Base-by-base conservation (phyloP, 495 filamentous ascomycete genomes). In the Daldinia concentrica region DNA sequence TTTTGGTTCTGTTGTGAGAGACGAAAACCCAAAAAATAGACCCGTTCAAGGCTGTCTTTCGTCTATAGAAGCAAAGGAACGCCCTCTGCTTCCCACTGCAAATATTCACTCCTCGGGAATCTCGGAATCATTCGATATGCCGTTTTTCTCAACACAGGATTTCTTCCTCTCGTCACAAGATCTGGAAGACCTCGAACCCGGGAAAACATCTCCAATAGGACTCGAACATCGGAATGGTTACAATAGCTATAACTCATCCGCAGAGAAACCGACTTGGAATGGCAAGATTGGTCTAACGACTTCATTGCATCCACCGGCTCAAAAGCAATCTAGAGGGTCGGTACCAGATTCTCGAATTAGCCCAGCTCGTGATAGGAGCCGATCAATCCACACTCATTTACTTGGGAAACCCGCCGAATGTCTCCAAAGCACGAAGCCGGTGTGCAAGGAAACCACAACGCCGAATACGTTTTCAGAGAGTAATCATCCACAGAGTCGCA, bases 111-210 rank as follows among this genome's bases (percentile, higher is more conserved):
- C 51, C 3, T 56, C 66, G 22, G 62, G 43, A 15, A 50, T 22
- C 24, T 71, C 55, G 0, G 69, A 68, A 0, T 30, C 43, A 36
- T 69, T 71, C 19, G 66, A 77, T 8, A 69, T 77, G 3, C 72
- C 77, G 0, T 79, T 83, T 37, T 70, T 83, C 37, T 84, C 77
- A 4, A 82, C 84, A 0, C 84, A 85, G 58, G 84, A 86, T 66
- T 57, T 83, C 0, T 45, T 76, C 0, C 60, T 85, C 11, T 85
- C 82, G 0, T 84, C 83, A 1, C 83, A 85, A 68, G 84, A 86
- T 26, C 55, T 85, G 4, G 76, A 74, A 30, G 84, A 86, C 24
- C 69, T 86, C 17, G 80, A 79, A 39, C 73, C 63, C 71, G 74
- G 37, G 64, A 68, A 41, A 41, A 60, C 17, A 64, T 71, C 45